Evolutionary conservation across 2,329 filamentous ascomycete genomes (phyloP).

Genomic region (Trichoderma simmonsii): DNA sequence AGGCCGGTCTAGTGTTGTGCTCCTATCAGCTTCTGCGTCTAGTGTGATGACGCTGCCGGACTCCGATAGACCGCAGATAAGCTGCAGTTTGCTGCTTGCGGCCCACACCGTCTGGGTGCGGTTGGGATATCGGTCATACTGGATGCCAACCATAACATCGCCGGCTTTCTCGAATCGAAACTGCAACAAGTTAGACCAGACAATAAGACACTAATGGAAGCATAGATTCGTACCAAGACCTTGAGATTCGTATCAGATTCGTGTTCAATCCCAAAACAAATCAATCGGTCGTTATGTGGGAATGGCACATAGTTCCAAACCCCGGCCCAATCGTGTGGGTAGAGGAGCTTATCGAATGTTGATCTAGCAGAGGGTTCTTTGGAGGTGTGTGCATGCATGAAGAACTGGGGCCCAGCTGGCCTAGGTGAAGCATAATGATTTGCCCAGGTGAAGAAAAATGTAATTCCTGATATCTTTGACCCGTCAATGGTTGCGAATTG

Average conservation of each 20-base stretch:
- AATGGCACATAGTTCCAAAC: not conserved
- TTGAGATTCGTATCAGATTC: not conserved
- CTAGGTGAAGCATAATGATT: not conserved
- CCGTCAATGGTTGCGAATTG: not conserved
- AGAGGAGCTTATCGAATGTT: not conserved
- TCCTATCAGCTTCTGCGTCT: not conserved
- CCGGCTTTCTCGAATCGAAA: not conserved
- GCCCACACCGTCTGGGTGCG: not conserved
- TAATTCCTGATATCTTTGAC: not conserved
- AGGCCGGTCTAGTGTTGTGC: not conserved
- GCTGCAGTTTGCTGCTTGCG: not conserved
- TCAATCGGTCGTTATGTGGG: not conserved
- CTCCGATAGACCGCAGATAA: not conserved
- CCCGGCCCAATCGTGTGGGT: not conserved
- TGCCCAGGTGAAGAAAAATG: not conserved
- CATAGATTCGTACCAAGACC: not conserved
- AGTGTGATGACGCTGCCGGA: not conserved
- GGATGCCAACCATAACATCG: not conserved
- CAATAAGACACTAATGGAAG: not conserved
- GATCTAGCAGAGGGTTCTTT: not conserved
- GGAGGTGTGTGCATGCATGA: not conserved
- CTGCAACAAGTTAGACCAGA: not conserved
- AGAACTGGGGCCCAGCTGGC: not conserved
- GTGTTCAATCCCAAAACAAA: not conserved
- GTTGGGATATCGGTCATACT: not conserved